Evolutionary conservation across 2,329 filamentous ascomycete genomes (phyloP).

Genomic region (Alternaria novae-zelandiae): DNA sequence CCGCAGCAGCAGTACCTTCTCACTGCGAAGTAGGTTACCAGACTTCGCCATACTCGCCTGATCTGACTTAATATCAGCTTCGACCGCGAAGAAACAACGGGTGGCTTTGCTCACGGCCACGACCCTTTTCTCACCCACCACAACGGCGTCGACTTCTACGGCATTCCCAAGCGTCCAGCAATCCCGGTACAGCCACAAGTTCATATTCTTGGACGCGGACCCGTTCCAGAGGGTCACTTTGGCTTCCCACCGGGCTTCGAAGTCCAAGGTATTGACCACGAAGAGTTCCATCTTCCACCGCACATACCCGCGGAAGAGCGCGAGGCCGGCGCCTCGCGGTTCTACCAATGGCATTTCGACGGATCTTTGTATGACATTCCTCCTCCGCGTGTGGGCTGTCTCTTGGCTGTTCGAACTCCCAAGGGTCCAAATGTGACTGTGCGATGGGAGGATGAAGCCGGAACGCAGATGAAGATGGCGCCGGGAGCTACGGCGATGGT

Average conservation of each 20-base stretch:
- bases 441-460: background rate
- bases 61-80: background rate
- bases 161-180: conserved; percentile 14
- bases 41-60: rapidly evolving
- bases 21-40: background rate
- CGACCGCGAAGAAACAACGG: conserved; percentile 15
- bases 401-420: background rate
- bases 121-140: conserved; percentile 13
- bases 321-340: conserved; percentile 5
- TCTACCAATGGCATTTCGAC: conserved; percentile 1
- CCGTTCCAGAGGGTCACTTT: conserved; percentile 13
- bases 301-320: conserved; percentile 13
- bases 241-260: conserved; percentile 18
- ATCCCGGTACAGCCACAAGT: conserved; percentile 18
- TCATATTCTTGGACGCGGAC: conserved; percentile 16
- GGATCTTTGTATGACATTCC: background rate
- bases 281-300: conserved; percentile 18
- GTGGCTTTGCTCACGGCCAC: conserved; percentile 15
- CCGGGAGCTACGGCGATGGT: background rate
- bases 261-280: conserved; percentile 17
- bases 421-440: background rate
- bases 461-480: background rate
- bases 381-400: background rate
- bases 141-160: conserved; percentile 14
- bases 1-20: conserved; percentile 14